Evolutionary conservation across 2,329 filamentous ascomycete species (phyloP), one percentile per base, ranked within the genome.

Genomic region (Ophiocordyceps camponoti-leonardi): DNA sequence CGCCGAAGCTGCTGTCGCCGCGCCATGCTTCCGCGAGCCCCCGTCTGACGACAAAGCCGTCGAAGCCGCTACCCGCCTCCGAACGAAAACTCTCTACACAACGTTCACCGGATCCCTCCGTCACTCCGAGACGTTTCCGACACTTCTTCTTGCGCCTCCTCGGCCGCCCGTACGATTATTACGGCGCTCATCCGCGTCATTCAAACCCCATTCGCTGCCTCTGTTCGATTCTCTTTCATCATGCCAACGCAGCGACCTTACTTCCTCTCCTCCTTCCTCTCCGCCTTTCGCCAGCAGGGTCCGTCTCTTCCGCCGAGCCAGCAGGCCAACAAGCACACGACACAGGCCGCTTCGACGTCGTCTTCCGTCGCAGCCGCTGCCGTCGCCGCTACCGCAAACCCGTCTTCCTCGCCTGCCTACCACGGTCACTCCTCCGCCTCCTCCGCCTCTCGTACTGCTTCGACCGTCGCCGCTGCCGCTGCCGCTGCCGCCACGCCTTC

Each of bases 221-320:
- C 20, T 14, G 8, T 20, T 42, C 20, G 20, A 4, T 19, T n/a
- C 6, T n/a, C 40, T 6, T 23, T 19, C 43, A 50, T 39, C 41
- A 73, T 73, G 69, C 66, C 71, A 43, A 70, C 69, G 33, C 71
- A 74, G 54, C 68, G 71, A 44, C 70, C 71, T 42, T 74, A 68
- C 58, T 73, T 75, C 61, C 68, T 75, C 54, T 72, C 71, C 42
- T 69, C 67, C 54, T 73, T 75, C 61, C 66, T 75, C 58, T 67
- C 70, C 57, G 69, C 71, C 58, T 72, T 74, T 56, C 69, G 71
- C 44, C 68, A 69, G 47, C 68, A 68, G 53, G 56, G 61, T 13
- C 59, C 66, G 19, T 51, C 64, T 40, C 54, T 59, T 56, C 57
- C 54, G 50, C 56, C 53, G 54, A 51, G 52, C 23, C 61, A 48